Conservation (phyloP, 2,329 filamentous ascomycete genomes). For the Xylaria sp. region DNA sequence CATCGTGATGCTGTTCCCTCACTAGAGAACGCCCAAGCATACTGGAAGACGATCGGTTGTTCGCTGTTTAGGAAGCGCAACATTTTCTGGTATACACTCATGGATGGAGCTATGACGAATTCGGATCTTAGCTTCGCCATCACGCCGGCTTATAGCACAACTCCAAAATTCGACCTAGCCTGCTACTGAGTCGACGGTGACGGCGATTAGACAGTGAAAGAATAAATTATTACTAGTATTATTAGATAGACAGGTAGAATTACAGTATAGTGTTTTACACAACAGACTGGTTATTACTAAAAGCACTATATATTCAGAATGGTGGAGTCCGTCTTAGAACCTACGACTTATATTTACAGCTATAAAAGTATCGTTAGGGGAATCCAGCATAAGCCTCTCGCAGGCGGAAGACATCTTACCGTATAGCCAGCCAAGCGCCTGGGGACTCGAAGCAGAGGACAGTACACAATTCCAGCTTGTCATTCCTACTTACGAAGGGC, state of each 20-base stretch:
- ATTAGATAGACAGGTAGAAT: slow-evolving; percentile 6
- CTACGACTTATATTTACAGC: no score
- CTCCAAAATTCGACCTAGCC: slow-evolving; percentile 43
- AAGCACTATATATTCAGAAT: background rate
- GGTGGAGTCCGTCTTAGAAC: no score
- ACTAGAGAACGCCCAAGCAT: slow-evolving; percentile 45
- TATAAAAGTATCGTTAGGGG: no score
- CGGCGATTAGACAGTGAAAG: background rate
- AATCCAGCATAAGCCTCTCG: no score
- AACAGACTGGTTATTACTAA: background rate
- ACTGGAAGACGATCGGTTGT: slow-evolving; percentile 50
- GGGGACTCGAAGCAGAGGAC: no score
- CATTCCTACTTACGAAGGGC: no score
- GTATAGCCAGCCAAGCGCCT: no score
- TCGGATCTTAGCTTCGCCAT: slow-evolving; percentile 46
- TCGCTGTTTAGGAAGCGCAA: slow-evolving; percentile 49
- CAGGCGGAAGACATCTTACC: no score
- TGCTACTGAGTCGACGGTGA: slow-evolving; percentile 34
- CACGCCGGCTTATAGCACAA: slow-evolving; percentile 40
- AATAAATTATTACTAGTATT: background rate
- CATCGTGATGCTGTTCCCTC: slow-evolving; percentile 46
- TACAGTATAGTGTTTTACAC: slow-evolving; percentile 6
- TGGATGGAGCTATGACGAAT: slow-evolving; percentile 58
- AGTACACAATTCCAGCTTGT: no score
- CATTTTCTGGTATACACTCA: slow-evolving; percentile 67